These are phyloP conservation scores for Apostasia ramifera DNA, from an alignment of 106 monocot species.

Conservation along the genomic window DNA sequence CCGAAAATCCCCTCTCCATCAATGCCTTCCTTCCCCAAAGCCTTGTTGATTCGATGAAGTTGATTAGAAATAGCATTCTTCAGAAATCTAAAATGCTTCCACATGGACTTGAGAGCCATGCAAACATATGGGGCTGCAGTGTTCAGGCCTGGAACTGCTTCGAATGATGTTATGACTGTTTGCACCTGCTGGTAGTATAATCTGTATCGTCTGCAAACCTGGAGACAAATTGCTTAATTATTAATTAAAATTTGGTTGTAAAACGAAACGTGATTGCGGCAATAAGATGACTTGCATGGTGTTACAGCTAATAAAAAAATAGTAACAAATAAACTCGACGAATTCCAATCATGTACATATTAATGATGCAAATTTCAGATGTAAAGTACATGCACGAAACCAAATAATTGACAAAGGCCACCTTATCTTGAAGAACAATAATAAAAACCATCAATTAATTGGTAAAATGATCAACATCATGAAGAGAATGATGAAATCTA, in stretches of 20 bases:
- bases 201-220: slow-evolving; percentile 39
- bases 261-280: too few species aligned
- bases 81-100: slow-evolving; percentile 26
- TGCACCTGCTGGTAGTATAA: slow-evolving; percentile 38
- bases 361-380: too few species aligned
- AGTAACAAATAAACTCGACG: too few species aligned
- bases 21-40: slow-evolving; percentile 1
- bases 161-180: slow-evolving; percentile 25
- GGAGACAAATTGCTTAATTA: background rate
- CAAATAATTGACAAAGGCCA: too few species aligned
- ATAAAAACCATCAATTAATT: too few species aligned
- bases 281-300: too few species aligned
- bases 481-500: too few species aligned
- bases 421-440: too few species aligned
- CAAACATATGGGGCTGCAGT: slow-evolving; percentile 23
- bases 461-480: too few species aligned
- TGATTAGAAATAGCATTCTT: slow-evolving; percentile 26
- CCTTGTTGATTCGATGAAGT: slow-evolving; percentile 13
- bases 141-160: slow-evolving; percentile 30
- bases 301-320: too few species aligned
- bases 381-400: too few species aligned
- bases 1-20: slow-evolving; percentile 4
- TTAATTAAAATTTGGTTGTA: background rate
- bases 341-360: too few species aligned
- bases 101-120: slow-evolving; percentile 19